A percentile compares a stretch with the other conserved stretches of the same genome.
These are phyloP conservation scores for Epithemia pelagica DNA, from an alignment of 108 stramenopile genomes.

Conservation along the genomic window DNA sequence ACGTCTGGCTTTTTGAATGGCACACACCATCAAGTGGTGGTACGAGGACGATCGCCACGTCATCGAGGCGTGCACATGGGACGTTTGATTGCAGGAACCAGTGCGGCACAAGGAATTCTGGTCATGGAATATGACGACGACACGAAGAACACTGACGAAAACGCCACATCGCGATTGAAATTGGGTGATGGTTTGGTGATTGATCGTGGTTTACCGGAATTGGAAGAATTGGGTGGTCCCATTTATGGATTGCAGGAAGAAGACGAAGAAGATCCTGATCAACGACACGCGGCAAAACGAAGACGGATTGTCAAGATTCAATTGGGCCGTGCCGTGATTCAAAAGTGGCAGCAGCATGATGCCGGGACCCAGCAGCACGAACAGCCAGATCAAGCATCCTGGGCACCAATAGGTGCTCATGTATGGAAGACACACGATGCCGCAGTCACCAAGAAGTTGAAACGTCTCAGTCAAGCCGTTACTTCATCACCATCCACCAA, in stretches of 20 bases:
- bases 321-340: conserved; percentile 42
- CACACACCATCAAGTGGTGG: conserved; percentile 53
- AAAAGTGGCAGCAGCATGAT: conserved; percentile 44
- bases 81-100: conserved; percentile 28
- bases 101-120: conserved; percentile 29
- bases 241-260: conserved; percentile 12
- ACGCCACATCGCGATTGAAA: conserved; percentile 31
- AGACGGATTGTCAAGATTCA: conserved; percentile 24
- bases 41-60: conserved; percentile 59
- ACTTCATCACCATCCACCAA: conserved; percentile 9
- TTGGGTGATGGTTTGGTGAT: conserved; percentile 73
- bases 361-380: conserved; percentile 14
- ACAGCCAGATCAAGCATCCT: not conserved
- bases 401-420: conserved; percentile 54
- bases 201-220: conserved; percentile 61
- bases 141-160: conserved; percentile 11
- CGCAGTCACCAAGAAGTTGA: conserved; percentile 46
- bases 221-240: conserved; percentile 60
- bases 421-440: conserved; percentile 73
- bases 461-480: conserved; percentile 28
- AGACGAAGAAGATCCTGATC: not conserved
- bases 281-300: conserved; percentile 16
- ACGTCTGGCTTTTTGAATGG: conserved; percentile 74
- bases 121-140: conserved; percentile 6
- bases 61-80: conserved; percentile 68